phyloP scores from a whole-genome alignment of 352 stramenopile genomes.

The Phytophthora citricola region DNA sequence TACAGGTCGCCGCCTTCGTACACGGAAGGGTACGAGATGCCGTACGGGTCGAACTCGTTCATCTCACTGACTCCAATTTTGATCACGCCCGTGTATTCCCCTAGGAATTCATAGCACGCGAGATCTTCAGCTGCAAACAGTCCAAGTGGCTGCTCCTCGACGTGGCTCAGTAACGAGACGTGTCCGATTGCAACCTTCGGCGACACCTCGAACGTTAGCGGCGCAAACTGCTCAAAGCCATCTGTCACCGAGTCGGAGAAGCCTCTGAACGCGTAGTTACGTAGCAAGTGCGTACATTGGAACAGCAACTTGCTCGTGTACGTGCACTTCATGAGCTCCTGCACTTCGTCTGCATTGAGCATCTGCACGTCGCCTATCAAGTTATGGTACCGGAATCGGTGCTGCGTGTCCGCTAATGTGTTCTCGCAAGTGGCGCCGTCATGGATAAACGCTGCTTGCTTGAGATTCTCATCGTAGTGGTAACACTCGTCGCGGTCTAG shows the following conservation, averaged over 20 bases:
- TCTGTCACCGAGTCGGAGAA: slow-evolving; percentile 63
- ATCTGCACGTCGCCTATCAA: slow-evolving; percentile 37
- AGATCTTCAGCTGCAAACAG: slow-evolving; percentile 71
- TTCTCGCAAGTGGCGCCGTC: slow-evolving; percentile 42
- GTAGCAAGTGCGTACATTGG: slow-evolving; percentile 66
- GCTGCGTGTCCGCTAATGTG: slow-evolving; percentile 36
- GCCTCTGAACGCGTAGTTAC: slow-evolving; percentile 83
- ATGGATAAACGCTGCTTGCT: slow-evolving; percentile 48
- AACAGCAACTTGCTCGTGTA: slow-evolving; percentile 82
- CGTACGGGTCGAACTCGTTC: slow-evolving; percentile 68
- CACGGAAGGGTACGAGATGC: slow-evolving; percentile 72
- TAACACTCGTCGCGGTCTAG: slow-evolving; percentile 72
- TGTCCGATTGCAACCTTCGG: slow-evolving; percentile 63
- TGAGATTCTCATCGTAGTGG: slow-evolving; percentile 53
- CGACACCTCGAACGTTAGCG: slow-evolving; percentile 47
- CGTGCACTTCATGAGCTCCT: slow-evolving; percentile 74
- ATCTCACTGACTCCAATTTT: slow-evolving; percentile 51
- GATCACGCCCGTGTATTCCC: slow-evolving; percentile 71
- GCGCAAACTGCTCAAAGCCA: slow-evolving; percentile 53
- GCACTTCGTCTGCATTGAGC: slow-evolving; percentile 52
- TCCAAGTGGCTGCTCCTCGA: slow-evolving; percentile 60
- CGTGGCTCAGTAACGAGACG: slow-evolving; percentile 48
- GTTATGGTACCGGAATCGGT: slow-evolving; percentile 53
- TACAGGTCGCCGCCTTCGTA: slow-evolving; percentile 73
- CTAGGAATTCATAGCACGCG: slow-evolving; percentile 49